These are phyloP conservation scores for Boletus hoseneyae DNA, from an alignment of 1,284 basidiomycete genomes.

Conservation along the genomic window DNA sequence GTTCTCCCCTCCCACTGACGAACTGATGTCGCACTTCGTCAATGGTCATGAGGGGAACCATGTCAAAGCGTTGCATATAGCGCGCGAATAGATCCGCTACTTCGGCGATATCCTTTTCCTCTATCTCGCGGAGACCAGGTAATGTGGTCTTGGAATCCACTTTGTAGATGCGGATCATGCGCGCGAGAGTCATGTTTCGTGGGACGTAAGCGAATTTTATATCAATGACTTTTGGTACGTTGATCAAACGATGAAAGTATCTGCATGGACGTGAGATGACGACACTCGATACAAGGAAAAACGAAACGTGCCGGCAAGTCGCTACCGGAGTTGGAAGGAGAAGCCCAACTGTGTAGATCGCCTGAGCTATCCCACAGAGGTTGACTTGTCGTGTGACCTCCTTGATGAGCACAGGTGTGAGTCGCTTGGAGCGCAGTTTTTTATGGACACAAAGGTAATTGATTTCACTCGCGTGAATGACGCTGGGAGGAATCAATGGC, in stretches of 20 bases:
- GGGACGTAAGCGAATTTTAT: conserved; percentile 89
- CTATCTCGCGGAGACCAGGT: conserved; percentile 84
- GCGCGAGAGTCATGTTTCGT: conserved; percentile 80
- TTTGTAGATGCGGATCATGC: conserved; percentile 77
- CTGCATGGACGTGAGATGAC: conserved; percentile 36
- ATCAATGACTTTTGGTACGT: conserved; percentile 90
- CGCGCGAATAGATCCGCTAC: conserved; percentile 74
- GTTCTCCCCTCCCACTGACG: conserved; percentile 77
- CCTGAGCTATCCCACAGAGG: conserved; percentile 91
- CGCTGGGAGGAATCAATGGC: conserved; percentile 40
- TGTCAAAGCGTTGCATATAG: conserved; percentile 87
- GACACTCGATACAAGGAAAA: neutral
- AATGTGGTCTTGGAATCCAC: conserved; percentile 54
- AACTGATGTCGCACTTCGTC: conserved; percentile 90
- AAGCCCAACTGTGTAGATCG: conserved; percentile 93
- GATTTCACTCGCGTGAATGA: conserved; percentile 81
- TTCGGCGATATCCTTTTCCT: conserved; percentile 69
- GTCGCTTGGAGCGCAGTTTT: conserved; percentile 92
- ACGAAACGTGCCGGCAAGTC: conserved; percentile 60
- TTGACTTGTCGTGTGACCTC: conserved; percentile 95
- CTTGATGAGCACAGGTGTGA: conserved; percentile 97
- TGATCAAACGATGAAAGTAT: conserved; percentile 92
- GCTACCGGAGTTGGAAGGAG: conserved; percentile 89
- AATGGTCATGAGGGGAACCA: conserved; percentile 74
- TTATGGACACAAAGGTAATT: conserved; percentile 99